phyloP scores from a whole-genome alignment of 345 rosid genomes.

The Gossypioides kirkii region DNA sequence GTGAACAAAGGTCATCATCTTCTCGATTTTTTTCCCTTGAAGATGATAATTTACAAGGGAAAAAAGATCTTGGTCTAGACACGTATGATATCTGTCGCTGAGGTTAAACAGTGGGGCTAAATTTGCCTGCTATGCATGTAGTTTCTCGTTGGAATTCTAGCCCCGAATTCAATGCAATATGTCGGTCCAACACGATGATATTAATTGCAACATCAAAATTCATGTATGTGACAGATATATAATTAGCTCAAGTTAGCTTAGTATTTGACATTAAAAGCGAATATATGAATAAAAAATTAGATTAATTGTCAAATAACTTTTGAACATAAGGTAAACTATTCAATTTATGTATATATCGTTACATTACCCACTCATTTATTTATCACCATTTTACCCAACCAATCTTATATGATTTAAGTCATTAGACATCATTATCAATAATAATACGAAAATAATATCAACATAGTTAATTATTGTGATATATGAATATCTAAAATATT shows the following conservation, averaged over 20 bases:
- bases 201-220: neutral
- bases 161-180: neutral
- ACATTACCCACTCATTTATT: no score
- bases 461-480: neutral
- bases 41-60: neutral
- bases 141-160: neutral
- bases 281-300: no score
- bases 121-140: neutral
- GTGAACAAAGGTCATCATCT: neutral
- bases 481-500: neutral
- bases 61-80: neutral
- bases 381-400: no score
- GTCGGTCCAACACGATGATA: neutral
- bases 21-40: neutral
- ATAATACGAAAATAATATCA: neutral
- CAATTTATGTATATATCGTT: no score
- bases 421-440: neutral
- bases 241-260: no score
- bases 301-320: neutral
- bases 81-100: neutral
- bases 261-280: no score
- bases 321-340: neutral
- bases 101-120: neutral
- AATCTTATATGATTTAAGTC: no score
- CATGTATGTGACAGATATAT: no score